Percentiles rank a stretch among this genome's conserved stretches.
Conservation (phyloP, 2,329 filamentous ascomycete genomes). For the Geosmithia morbida region DNA sequence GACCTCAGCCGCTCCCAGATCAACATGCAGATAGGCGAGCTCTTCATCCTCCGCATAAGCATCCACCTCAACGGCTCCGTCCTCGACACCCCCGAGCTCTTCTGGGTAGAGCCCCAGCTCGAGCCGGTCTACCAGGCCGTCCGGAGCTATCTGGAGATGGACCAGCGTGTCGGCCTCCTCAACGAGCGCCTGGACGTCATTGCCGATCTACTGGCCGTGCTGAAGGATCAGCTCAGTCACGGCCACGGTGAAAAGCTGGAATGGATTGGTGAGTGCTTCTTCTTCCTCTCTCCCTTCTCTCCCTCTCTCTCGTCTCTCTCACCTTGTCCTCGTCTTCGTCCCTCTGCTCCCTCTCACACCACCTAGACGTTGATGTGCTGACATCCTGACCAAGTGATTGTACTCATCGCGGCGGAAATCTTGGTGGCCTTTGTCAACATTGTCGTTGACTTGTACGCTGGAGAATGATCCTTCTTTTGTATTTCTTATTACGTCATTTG, state of each 20-base stretch:
- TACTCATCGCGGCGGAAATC: constrained; percentile 92
- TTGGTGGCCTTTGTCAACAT: constrained; percentile 89
- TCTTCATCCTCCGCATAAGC: constrained; percentile 95
- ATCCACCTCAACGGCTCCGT: constrained; percentile 96
- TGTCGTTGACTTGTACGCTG: constrained; percentile 74
- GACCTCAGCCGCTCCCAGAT: constrained; percentile 78
- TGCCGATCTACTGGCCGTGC: constrained; percentile 72
- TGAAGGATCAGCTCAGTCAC: constrained; percentile 87
- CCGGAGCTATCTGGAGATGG: constrained; percentile 92
- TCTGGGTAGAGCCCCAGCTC: constrained; percentile 95
- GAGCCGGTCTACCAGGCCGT: constrained; percentile 96
- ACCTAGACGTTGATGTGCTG: no score
- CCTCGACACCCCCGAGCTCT: constrained; percentile 89
- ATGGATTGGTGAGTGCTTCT: constrained; percentile 63
- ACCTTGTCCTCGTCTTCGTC: no score
- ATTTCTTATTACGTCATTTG: not conserved
- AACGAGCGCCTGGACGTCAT: constrained; percentile 87
- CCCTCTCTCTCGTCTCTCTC: no score
- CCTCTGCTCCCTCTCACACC: not conserved
- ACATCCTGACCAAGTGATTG: constrained; percentile 50
- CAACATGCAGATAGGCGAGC: constrained; percentile 98
- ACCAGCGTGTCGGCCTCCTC: constrained; percentile 78
- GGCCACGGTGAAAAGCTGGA: constrained; percentile 82
- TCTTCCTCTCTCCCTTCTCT: no score
- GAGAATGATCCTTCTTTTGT: constrained; percentile 8